Evolutionary conservation across 345 rosid species (phyloP), one percentile per base, ranked within the genome.

Genomic region (Melastoma malabathricum): DNA sequence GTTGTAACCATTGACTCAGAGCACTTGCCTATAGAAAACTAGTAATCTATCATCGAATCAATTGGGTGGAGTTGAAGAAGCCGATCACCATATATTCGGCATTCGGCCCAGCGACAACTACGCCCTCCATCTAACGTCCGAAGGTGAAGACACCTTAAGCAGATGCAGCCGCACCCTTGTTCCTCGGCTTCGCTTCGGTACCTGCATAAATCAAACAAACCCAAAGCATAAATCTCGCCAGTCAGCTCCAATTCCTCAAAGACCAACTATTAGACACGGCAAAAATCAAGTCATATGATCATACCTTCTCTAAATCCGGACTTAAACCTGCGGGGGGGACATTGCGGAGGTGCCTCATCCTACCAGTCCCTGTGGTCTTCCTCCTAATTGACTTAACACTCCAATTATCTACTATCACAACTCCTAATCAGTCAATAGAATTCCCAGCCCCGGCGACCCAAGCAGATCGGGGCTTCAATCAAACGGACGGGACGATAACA

Each of bases 341-440:
- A 58, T 83, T 59, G 41, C 92, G 86, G 27, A 87, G 78, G 57
- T 84, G 81, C 74, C 83, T 87, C 96, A 87, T 87, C 72, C 96
- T 69, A 17, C 96, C 96, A 7, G 94, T 84, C 55, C 95, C 97
- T 0, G 98, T 92, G 12, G 99, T 93, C 86, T 93, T 93, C 59
- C 99, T 81, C 61, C 97, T 57, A 64, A 93, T 88, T 7, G 97
- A 95, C 78, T 93, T 93, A 69, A 63, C 86, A 64, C 95, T 88
- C 97, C 99, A 93, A 76, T 93, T 93, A 57, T 84, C 99, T 93
- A 43, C 12, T 66, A 31, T 16, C 27, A 38, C 48, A 39, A 15
- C 47, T 41, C 18, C 17, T 46, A 14, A 15, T 18, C 4, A 45
- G 16, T 10, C 18, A 38, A 44, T n/a, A 22, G 17, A 16, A 23